phyloP scores from a whole-genome alignment of 1,139 yeast species.

The Scheffersomyces titani region DNA sequence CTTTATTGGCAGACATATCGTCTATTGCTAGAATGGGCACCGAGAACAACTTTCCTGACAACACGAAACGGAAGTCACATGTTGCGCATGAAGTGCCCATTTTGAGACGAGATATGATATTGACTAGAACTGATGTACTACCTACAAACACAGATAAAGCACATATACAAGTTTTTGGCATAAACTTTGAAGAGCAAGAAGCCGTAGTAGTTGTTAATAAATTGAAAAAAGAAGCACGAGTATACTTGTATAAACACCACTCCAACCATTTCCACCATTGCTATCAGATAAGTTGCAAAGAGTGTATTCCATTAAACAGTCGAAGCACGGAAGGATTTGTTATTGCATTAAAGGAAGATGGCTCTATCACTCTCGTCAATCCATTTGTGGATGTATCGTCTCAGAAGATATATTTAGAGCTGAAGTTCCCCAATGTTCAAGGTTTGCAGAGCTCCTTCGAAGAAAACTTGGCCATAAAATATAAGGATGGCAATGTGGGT shows the following conservation, averaged over 20 bases:
- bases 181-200: conserved; percentile 56
- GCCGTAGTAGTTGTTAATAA: conserved; percentile 52
- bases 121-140: conserved; percentile 59
- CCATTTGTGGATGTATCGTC: conserved; percentile 66
- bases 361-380: conserved; percentile 49
- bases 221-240: conserved; percentile 38
- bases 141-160: conserved; percentile 28
- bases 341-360: conserved; percentile 32
- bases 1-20: conserved; percentile 55
- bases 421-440: conserved; percentile 16
- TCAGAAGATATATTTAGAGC: conserved; percentile 31
- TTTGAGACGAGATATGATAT: conserved; percentile 64
- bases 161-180: conserved; percentile 42
- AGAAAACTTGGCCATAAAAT: conserved; percentile 26
- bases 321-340: conserved; percentile 41
- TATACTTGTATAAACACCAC: conserved; percentile 49
- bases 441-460: conserved; percentile 31
- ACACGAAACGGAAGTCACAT: conserved; percentile 19
- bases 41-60: conserved; percentile 34
- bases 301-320: conserved; percentile 41
- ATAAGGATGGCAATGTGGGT: conserved; percentile 24
- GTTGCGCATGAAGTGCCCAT: conserved; percentile 24
- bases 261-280: conserved; percentile 33
- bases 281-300: conserved; percentile 38
- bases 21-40: conserved; percentile 66